Percentiles rank a stretch among this genome's conserved stretches.
These are phyloP conservation scores for Gypsophila paniculata DNA, from an alignment of 179 eudicot species.

Conservation along the genomic window DNA sequence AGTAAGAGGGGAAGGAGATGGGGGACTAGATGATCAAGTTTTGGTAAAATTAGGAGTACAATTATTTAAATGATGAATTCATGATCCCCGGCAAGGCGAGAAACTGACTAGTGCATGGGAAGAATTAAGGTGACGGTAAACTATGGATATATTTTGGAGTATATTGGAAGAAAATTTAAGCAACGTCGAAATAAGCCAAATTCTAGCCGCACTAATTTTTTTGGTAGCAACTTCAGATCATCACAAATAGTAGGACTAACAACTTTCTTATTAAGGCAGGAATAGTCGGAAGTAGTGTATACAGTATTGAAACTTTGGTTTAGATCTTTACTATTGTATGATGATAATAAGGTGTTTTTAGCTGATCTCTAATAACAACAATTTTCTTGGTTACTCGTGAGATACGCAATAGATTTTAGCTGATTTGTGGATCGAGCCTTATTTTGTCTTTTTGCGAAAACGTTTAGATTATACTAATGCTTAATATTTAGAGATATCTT, in stretches of 20 bases:
- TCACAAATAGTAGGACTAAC: background rate
- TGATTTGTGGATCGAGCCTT: constrained; percentile 14
- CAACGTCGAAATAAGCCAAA: background rate
- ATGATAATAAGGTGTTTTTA: constrained; percentile 19
- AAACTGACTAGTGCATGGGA: background rate
- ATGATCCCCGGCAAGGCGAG: background rate
- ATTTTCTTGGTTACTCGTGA: constrained; percentile 14
- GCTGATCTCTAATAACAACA: constrained; percentile 10
- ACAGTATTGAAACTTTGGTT: too few relatives aligned
- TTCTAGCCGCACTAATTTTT: background rate
- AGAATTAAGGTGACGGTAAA: background rate
- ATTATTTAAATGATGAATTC: too few relatives aligned
- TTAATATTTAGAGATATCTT: constrained; percentile 5
- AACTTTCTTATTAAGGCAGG: background rate
- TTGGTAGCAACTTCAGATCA: background rate
- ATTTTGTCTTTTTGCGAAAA: constrained; percentile 1
- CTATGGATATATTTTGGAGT: background rate
- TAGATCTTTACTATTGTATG: background rate
- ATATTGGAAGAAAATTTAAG: background rate
- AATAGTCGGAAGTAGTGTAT: background rate
- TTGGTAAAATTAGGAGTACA: background rate
- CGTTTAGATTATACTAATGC: background rate
- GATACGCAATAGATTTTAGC: constrained; percentile 14
- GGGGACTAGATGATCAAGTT: background rate
- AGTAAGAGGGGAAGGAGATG: background rate